Percentiles rank a stretch among this genome's conserved stretches.
These are phyloP conservation scores for Phialemonium atrogriseum DNA, from an alignment of 2,329 filamentous ascomycete genomes.

Conservation along the genomic window DNA sequence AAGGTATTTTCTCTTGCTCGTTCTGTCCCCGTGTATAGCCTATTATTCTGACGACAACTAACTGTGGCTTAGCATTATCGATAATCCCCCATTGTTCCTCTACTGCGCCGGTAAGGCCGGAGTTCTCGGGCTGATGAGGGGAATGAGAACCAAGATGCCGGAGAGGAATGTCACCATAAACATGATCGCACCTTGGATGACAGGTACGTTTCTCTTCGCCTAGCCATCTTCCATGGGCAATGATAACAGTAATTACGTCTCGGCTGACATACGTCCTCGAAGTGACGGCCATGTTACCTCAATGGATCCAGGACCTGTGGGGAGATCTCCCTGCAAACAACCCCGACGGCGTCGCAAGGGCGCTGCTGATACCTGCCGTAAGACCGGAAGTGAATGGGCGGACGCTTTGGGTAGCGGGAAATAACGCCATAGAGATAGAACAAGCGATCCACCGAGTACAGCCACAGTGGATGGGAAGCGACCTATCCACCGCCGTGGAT, in stretches of 20 bases:
- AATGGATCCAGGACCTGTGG: not conserved
- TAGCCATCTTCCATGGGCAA: no score
- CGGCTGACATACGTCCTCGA: no score
- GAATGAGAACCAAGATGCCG: not conserved
- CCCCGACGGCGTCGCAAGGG: not conserved
- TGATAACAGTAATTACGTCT: no score
- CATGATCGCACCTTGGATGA: constrained; percentile 1
- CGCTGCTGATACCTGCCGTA: not conserved
- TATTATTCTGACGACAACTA: not conserved
- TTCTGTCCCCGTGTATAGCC: no score
- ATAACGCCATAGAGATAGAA: not conserved
- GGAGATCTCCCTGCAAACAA: not conserved
- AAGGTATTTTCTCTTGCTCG: no score
- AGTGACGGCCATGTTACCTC: not conserved
- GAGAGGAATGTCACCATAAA: not conserved
- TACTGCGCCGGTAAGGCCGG: not conserved
- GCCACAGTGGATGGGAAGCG: not conserved
- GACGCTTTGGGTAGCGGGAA: not conserved
- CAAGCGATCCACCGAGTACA: not conserved
- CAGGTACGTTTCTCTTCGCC: no score
- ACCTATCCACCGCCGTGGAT: not conserved
- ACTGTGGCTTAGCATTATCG: not conserved
- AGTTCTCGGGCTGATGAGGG: not conserved
- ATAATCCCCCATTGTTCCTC: not conserved
- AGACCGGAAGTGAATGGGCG: not conserved